Evolutionary conservation across 768 basidiomycete species (phyloP).

Genomic region (Lactifluus volemus): DNA sequence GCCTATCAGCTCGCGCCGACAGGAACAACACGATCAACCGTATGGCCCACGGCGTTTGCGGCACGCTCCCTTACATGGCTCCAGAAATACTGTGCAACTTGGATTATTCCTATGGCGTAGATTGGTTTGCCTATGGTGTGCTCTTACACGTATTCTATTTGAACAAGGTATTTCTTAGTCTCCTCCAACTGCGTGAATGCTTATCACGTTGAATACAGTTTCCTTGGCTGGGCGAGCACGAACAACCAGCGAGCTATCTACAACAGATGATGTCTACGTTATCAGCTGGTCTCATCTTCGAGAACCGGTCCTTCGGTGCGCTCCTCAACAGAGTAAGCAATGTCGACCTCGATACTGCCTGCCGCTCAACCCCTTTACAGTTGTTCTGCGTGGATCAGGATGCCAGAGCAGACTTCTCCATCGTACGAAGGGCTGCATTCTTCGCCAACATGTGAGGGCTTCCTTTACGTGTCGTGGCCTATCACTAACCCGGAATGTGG

Average conservation of each 20-base stretch:
- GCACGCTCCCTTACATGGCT: constrained; percentile 17
- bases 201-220: not conserved
- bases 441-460: constrained; percentile 9
- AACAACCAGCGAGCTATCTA: constrained; percentile 8
- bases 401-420: constrained; percentile 5
- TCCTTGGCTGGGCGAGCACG: constrained; percentile 12
- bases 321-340: constrained; percentile 2
- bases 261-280: constrained; percentile 8
- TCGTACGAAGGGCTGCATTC: constrained; percentile 1
- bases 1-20: not conserved
- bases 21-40: not conserved
- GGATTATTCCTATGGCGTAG: constrained; percentile 15
- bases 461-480: not conserved
- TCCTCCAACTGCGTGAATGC: not conserved
- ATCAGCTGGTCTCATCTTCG: not conserved
- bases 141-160: constrained; percentile 11
- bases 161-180: not conserved
- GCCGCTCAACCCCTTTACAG: not conserved
- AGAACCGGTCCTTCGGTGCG: constrained; percentile 1
- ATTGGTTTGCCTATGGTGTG: constrained; percentile 19
- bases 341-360: not conserved
- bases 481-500: not conserved
- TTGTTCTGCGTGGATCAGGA: constrained; percentile 4
- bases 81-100: constrained; percentile 13
- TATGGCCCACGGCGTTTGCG: constrained; percentile 1